Evolutionary conservation across 495 filamentous ascomycete genomes (phyloP), one percentile per base, ranked within the genome.

Genomic region (Aspergillus sclerotiicarbonarius): DNA sequence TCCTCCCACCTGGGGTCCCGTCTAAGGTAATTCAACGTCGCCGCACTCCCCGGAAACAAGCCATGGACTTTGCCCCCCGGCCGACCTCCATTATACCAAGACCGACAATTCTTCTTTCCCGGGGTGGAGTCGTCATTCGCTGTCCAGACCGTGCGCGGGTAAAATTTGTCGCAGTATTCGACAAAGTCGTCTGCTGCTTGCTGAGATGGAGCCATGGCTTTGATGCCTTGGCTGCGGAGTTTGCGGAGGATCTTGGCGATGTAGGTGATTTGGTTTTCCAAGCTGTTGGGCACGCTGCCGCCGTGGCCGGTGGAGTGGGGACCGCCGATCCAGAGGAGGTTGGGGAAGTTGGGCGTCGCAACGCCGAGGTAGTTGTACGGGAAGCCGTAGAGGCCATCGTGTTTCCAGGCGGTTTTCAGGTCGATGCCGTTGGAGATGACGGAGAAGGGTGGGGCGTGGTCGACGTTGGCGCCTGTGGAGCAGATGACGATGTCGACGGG

Each of bases 1-100:
- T 90, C 87, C 69, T 90, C 87, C 85, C 86, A 90, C 13, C 87
- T 72, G 1, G 86, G 86, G 47, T 87, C 80, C 20, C 80, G 67
- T 4, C 82, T 72, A 25, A 85, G 74, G 19, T 79, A 77, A 10
- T 83, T 84, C 25, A 80, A 67, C 61, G 84, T 82, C 1, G 82
- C 69, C 4, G 84, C 82, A 67, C 80, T 84, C 0, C 85, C 87
- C 0, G 88, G 88, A 77, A 87, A 91, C 16, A 88, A 62, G 0
- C 84, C 87, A 56, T 84, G 82, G 20, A 90, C 81, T 3, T 70
- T 65, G 2, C 74, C 76, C 0, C 82, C 83, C 0, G 84, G 81
- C 9, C 73, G 64, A 0, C 84, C 85, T 50, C 85, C 77, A 43
- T 90, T 89, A 63, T 87, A 87, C 88, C 88, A 91, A 3, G 80